phyloP scores from a whole-genome alignment of 2,329 filamentous ascomycete genomes.

The Elsinoe australis region DNA sequence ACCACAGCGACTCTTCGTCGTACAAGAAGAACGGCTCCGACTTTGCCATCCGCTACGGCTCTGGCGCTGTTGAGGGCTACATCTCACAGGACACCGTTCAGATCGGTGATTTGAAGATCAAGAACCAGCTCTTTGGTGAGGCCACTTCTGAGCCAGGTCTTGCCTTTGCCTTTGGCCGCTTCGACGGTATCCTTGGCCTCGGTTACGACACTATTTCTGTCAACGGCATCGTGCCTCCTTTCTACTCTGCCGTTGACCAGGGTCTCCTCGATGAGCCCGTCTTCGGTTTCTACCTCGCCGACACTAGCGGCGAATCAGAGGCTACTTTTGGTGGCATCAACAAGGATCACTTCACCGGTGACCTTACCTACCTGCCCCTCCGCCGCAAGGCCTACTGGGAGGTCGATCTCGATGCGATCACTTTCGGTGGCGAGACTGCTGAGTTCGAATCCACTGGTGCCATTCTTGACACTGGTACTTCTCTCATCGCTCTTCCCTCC shows the following conservation, averaged over 20 bases:
- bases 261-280: constrained; percentile 82
- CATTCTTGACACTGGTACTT: constrained; percentile 97
- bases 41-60: constrained; percentile 93
- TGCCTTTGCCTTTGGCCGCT: constrained; percentile 94
- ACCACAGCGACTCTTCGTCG: constrained; percentile 77
- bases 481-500: constrained; percentile 87
- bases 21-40: constrained; percentile 90
- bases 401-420: constrained; percentile 88
- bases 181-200: constrained; percentile 92
- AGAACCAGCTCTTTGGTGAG: constrained; percentile 91
- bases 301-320: constrained; percentile 70
- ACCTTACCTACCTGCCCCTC: constrained; percentile 87
- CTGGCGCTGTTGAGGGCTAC: constrained; percentile 86
- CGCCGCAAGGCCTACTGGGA: constrained; percentile 99
- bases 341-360: constrained; percentile 70
- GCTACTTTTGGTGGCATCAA: constrained; percentile 86
- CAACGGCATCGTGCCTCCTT: constrained; percentile 86
- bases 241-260: constrained; percentile 93
- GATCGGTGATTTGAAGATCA: constrained; percentile 83
- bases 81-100: constrained; percentile 79
- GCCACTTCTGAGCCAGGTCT: constrained; percentile 91
- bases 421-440: constrained; percentile 75
- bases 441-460: constrained; percentile 91
- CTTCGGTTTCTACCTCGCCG: constrained; percentile 92
- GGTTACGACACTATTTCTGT: constrained; percentile 96